Evolutionary conservation across 495 filamentous ascomycete species (phyloP).

Genomic region (Lichenothelia convexa): DNA sequence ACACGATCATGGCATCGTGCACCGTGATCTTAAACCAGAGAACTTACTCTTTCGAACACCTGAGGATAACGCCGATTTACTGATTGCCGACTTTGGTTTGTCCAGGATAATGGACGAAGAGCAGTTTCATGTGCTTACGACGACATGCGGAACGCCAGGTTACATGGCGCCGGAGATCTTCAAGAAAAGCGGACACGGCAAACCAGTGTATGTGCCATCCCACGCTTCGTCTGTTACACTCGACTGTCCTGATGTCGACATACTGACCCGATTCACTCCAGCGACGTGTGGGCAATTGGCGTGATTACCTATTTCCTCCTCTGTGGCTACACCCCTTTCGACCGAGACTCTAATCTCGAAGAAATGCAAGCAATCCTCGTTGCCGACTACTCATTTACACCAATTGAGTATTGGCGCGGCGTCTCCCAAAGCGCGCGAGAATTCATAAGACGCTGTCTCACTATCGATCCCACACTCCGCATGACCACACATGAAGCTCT

Average conservation of each 20-base stretch:
- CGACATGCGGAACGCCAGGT: slow-evolving; percentile 90
- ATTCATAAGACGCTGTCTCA: slow-evolving; percentile 78
- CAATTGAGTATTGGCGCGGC: slow-evolving; percentile 87
- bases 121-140: slow-evolving; percentile 93
- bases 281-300: slow-evolving; percentile 64
- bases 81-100: slow-evolving; percentile 93
- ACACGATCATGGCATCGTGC: slow-evolving; percentile 95
- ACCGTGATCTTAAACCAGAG: slow-evolving; percentile 65
- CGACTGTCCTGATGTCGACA: background rate
- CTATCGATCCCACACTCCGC: slow-evolving; percentile 65
- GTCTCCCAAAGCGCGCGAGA: slow-evolving; percentile 73
- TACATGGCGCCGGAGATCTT: slow-evolving; percentile 88
- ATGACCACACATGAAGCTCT: slow-evolving; percentile 94
- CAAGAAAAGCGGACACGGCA: slow-evolving; percentile 61
- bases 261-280: slow-evolving; percentile 14
- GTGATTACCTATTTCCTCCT: slow-evolving; percentile 91
- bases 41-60: slow-evolving; percentile 65
- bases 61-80: slow-evolving; percentile 68
- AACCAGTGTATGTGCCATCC: slow-evolving; percentile 43
- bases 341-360: slow-evolving; percentile 90
- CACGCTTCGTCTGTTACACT: background rate
- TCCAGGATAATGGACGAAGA: slow-evolving; percentile 97
- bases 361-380: slow-evolving; percentile 98
- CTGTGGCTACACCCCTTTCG: slow-evolving; percentile 96
- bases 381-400: slow-evolving; percentile 93